Evolutionary conservation across 768 basidiomycete species (phyloP).

Genomic region (Trametes cinnabarina): DNA sequence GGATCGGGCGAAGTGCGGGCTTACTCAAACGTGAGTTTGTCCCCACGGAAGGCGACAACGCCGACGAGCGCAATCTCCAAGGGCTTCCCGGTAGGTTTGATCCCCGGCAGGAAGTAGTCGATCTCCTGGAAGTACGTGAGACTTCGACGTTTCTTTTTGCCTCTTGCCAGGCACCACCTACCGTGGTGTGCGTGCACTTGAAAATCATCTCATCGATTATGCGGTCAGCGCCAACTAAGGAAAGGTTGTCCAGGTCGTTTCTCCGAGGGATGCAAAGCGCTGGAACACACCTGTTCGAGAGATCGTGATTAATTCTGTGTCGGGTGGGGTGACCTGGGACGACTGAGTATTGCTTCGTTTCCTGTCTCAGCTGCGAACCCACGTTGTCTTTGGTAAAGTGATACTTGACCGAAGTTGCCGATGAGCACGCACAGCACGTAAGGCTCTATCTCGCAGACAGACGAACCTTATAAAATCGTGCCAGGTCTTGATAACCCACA

Average conservation of each 20-base stretch:
- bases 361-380: not conserved
- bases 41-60: constrained; percentile 47
- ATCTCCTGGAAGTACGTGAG: constrained; percentile 33
- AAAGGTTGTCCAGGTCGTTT: not conserved
- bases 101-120: constrained; percentile 37
- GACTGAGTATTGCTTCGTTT: constrained; percentile 2
- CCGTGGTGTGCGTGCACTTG: constrained; percentile 40
- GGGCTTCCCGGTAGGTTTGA: constrained; percentile 35
- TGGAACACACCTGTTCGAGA: constrained; percentile 37
- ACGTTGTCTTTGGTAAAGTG: constrained; percentile 37
- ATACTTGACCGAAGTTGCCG: constrained; percentile 26
- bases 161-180: constrained; percentile 13
- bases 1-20: constrained; percentile 15
- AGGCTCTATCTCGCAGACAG: too few species aligned
- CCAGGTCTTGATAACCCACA: constrained; percentile 40
- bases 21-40: constrained; percentile 49
- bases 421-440: not conserved
- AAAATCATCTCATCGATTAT: constrained; percentile 50
- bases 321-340: constrained; percentile 39
- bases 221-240: constrained; percentile 40
- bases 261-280: not conserved
- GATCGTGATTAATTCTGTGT: constrained; percentile 40
- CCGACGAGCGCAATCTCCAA: constrained; percentile 44
- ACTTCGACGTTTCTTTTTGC: not conserved
- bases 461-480: constrained; percentile 45